phyloP scores from a whole-genome alignment of 805 yeast species.

The Barnettozyma wickerhamii region DNA sequence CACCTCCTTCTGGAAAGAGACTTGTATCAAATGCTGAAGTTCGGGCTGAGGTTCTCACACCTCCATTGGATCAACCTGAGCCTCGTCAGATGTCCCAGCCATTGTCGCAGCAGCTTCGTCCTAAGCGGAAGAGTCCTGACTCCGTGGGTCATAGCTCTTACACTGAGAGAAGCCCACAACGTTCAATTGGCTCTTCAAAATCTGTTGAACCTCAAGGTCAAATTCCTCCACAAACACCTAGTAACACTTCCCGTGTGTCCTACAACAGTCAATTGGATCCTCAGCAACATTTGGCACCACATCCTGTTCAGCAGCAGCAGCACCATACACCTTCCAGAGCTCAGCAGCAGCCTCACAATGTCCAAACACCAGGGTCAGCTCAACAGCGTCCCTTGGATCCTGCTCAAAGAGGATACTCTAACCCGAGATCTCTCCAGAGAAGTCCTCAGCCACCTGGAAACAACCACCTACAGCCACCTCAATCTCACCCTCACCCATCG shows the following conservation, averaged over 20 bases:
- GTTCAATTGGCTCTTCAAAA: conserved; percentile 4
- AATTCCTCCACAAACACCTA: neutral
- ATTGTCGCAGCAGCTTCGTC: no score
- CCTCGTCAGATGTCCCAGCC: no score
- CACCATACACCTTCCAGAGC: neutral
- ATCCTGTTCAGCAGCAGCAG: neutral
- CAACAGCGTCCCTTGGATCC: conserved; percentile 3
- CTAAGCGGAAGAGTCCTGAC: conserved; percentile 12
- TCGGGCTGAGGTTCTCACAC: no score
- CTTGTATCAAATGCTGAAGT: no score
- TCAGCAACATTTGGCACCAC: neutral
- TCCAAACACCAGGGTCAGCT: neutral
- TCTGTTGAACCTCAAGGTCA: conserved; percentile 3
- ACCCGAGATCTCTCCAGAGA: conserved; percentile 2
- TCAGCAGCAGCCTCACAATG: neutral
- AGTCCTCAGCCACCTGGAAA: neutral
- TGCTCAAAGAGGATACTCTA: neutral
- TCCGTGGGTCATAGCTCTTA: no score
- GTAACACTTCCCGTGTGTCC: neutral
- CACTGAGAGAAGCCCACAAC: neutral
- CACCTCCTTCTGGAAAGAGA: conserved; percentile 2
- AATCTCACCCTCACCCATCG: neutral
- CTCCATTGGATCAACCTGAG: neutral
- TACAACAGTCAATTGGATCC: neutral
- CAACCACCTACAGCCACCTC: neutral